Evolutionary conservation across 768 basidiomycete genomes (phyloP), one percentile per base, ranked within the genome.

Genomic region (Pulveroboletus sp.): DNA sequence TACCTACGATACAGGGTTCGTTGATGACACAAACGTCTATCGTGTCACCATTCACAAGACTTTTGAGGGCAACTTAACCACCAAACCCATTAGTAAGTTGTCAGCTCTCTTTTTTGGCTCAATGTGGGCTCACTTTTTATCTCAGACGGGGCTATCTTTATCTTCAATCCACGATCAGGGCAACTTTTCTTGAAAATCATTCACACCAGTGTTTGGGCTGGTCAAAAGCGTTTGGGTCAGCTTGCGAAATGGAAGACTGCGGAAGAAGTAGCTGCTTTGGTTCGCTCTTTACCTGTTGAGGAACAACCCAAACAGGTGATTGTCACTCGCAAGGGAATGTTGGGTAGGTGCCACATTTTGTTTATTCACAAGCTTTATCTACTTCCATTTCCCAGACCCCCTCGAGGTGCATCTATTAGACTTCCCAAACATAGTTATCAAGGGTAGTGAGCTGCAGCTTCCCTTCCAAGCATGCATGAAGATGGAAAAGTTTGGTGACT

Each of bases 401-500:
- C 83, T 98, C 47, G 96, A 98, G 76, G 96, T 98, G 51, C 96
- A 98, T 67, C 81, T 98, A 68, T 84, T 99, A 55, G 96, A 99
- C 73, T 99, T 99, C 86, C 96, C 96, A 45, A 99, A 99, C 71
- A 99, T 99, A 58, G 96, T 99, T 70, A 99, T 99, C 77, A 98
- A 98, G 74, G 96, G 96, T 50, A 93, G 90, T 57, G 96, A 99
- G 68, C 76, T 99, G 42, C 96, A 99, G 62, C 75, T 98, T 50
- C 96, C 96, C 0, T 99, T 99, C 93, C 95, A 98, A 71, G 95
- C 96, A 14, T 95, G 93, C 60, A 93, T 99, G 91, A 98, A 98
- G 77, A 94, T 98, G 87, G 96, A 99, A 80, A 97, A 98, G 71
- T 98, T 99, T 59, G 96, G 96, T 73, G 96, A 99, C 67, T 75